Conservation (phyloP, 2,329 filamentous ascomycete species). For the Ceratocystis lukuohia region DNA sequence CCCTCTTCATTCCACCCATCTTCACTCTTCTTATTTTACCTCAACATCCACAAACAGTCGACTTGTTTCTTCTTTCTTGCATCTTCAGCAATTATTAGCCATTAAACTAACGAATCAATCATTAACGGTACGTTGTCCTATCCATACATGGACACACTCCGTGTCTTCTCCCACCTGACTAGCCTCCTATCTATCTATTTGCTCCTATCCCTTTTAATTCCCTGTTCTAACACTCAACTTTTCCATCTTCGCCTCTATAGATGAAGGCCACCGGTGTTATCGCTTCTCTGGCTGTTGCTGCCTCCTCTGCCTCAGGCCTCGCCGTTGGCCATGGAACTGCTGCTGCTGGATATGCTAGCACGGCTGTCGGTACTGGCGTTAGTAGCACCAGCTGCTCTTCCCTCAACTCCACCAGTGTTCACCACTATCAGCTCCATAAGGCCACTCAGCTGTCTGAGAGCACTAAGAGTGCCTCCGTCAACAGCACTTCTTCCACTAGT, state of each 20-base stretch:
- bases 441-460: background rate
- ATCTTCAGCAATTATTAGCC: background rate
- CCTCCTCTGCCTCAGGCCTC: background rate
- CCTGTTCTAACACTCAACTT: background rate
- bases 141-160: too few species aligned
- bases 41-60: background rate
- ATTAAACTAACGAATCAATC: background rate
- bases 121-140: background rate
- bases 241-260: background rate
- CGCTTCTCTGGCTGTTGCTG: background rate
- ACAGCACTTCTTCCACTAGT: background rate
- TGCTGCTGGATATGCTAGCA: background rate
- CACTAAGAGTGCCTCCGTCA: background rate
- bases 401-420: background rate
- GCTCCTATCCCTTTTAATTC: background rate
- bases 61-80: background rate
- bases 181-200: background rate
- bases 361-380: background rate
- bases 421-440: background rate
- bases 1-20: background rate
- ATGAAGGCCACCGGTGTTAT: slow-evolving; percentile 3
- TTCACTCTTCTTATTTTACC: background rate
- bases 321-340: background rate
- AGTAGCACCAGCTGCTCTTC: slow-evolving; percentile 3
- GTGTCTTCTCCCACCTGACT: background rate